Base-by-base conservation (phyloP, 2,329 filamentous ascomycete species). In the Claviceps africana region DNA sequence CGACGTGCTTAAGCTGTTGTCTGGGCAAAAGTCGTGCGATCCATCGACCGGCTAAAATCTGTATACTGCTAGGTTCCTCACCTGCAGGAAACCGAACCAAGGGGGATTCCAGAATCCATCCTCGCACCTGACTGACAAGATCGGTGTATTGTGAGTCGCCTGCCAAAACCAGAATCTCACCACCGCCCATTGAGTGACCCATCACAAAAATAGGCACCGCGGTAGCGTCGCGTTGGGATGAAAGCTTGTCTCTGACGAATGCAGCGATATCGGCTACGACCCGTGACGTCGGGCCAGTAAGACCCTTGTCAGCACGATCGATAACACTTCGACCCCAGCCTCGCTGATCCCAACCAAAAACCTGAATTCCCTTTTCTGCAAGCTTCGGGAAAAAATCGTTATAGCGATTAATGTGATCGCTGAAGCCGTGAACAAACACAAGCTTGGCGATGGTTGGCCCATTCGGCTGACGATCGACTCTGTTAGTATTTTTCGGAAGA, bases 101-200 rank as follows among this genome's bases (percentile, higher is more conserved):
- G 1, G 90, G 89, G n/a, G 79, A 74, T 66, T 89, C 85, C 15
- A 86, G 73, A 37, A 95, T 63, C 72, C 85, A 88, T 22, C 89
- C 89, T 46, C 82, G 75, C 47, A 95, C 76, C 53, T 76, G 71
- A 37, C 70, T 65, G 43, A 80, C 74, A 13, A 87, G 64, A 17
- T 79, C 75, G 44, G 69, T 67, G 63, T 81, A 76, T 52, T 65
- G 55, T 1, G 72, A 65, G 51, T 75, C 71, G 52, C 70, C 74
- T 25, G 76, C 75, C 22, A 84, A 65, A 44, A 79, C 81, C 9
- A 95, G 70, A 6, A 82, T 78, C 67, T 94, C 78, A 25, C 82
- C 87, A 54, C 90, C 90, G 57, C 90, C 90, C 88, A 95, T 95
- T 22, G 84, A 89, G 68, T 95, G 88, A 51, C 90, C 90, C 72